Conservation (phyloP, 139 green algal genomes). For the Mychonastes homosphaera region DNA sequence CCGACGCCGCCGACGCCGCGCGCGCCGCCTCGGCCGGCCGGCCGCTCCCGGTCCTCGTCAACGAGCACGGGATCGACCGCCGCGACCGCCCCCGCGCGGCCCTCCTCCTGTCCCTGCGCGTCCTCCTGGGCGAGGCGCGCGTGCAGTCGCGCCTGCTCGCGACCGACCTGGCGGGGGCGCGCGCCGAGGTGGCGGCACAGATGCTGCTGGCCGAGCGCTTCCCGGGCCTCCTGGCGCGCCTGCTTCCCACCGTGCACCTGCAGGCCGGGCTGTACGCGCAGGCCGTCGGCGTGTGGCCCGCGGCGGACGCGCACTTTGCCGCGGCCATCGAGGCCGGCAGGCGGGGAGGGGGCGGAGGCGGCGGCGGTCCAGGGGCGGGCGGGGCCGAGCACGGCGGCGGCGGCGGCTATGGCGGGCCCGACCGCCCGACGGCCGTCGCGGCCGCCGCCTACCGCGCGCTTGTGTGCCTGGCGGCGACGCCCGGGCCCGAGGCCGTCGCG, state of each 20-base stretch:
- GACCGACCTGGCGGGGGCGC: conserved; percentile 9
- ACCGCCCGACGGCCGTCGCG: too few species aligned
- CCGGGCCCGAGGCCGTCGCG: too few species aligned
- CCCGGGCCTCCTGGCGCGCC: conserved; percentile 3
- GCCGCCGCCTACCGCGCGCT: too few species aligned
- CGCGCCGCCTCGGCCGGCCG: too few species aligned
- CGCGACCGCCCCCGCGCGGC: background rate
- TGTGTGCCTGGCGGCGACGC: too few species aligned
- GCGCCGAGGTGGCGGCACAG: conserved; percentile 7
- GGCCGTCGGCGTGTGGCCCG: conserved; percentile 5
- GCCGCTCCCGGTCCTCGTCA: too few species aligned
- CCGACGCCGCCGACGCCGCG: too few species aligned
- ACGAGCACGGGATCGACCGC: background rate
- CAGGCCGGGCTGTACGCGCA: conserved; percentile 25
- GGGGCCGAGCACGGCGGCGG: too few species aligned
- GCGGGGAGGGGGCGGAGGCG: too few species aligned
- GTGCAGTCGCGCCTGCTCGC: conserved; percentile 19
- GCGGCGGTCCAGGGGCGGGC: too few species aligned
- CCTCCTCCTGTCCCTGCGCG: background rate
- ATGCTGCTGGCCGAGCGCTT: conserved; percentile 18
- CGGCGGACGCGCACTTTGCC: conserved; percentile 18
- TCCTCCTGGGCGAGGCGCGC: conserved; percentile 14
- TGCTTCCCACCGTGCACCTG: conserved; percentile 13
- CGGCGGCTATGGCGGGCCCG: too few species aligned
- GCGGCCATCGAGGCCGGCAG: too few species aligned